These are phyloP conservation scores for Volvariella volvacea DNA, from an alignment of 1,284 basidiomycete genomes.

Conservation along the genomic window DNA sequence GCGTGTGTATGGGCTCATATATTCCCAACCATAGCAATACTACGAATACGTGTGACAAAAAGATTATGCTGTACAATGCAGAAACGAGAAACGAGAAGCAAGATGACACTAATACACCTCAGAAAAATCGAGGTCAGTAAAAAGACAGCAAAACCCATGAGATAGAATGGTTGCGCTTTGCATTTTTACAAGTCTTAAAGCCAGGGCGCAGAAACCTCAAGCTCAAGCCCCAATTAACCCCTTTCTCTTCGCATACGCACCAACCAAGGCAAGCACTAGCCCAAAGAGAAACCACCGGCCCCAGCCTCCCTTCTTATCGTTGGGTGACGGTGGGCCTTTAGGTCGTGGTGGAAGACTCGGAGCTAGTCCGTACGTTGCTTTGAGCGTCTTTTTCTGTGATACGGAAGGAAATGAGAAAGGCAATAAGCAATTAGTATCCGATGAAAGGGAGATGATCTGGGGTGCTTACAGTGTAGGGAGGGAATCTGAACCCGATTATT, in stretches of 20 bases:
- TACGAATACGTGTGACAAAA: no score
- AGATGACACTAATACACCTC: no score
- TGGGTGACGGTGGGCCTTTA: conserved; percentile 19
- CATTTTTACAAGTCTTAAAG: no score
- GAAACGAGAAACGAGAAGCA: no score
- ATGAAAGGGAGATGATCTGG: conserved; percentile 4
- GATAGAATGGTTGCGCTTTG: no score
- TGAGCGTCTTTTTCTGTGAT: conserved; percentile 21
- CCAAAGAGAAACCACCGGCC: conserved; percentile 35
- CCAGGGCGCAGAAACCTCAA: no score
- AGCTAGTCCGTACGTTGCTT: conserved; percentile 18
- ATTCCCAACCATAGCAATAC: no score
- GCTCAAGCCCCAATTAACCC: no score
- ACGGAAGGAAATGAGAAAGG: neutral
- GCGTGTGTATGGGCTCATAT: no score
- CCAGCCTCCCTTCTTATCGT: conserved; percentile 21
- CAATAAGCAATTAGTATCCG: neutral
- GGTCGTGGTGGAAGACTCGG: conserved; percentile 35
- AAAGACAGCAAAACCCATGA: no score
- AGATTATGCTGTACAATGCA: no score
- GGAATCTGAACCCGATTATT: conserved; percentile 51
- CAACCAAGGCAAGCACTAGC: conserved; percentile 26
- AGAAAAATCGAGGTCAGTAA: no score
- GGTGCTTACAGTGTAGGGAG: conserved; percentile 60
- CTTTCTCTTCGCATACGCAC: conserved; percentile 7